Conservation (phyloP, 495 filamentous ascomycete genomes). For the Geopyxis carbonaria region DNA sequence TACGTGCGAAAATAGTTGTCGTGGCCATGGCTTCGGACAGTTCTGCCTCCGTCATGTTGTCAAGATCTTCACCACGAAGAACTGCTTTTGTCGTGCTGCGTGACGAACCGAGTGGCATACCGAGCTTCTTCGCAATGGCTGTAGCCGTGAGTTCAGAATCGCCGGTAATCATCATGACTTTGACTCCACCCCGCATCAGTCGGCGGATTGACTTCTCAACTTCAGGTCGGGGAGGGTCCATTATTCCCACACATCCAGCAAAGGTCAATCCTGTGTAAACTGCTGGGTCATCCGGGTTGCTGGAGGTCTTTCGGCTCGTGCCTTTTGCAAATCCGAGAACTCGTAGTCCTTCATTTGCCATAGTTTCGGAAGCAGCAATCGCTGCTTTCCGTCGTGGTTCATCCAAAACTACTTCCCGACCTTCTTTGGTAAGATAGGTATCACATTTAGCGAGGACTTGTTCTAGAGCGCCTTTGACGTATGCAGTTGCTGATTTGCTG, state of each 20-base stretch:
- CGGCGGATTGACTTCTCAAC: conserved; percentile 80
- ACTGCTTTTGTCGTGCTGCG: conserved; percentile 49
- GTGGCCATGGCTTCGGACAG: conserved; percentile 66
- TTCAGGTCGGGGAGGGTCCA: conserved; percentile 76
- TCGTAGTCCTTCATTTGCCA: conserved; percentile 81
- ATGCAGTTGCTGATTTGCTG: conserved; percentile 41
- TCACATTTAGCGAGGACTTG: conserved; percentile 72
- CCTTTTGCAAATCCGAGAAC: conserved; percentile 89
- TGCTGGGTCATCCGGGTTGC: conserved; percentile 45
- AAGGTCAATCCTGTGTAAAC: conserved; percentile 70
- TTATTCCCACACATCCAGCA: conserved; percentile 89
- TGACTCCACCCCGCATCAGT: conserved; percentile 82
- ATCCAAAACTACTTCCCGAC: conserved; percentile 74
- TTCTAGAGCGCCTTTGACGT: conserved; percentile 90
- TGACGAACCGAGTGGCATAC: conserved; percentile 49
- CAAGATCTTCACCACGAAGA: conserved; percentile 73
- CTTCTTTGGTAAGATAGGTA: conserved; percentile 74
- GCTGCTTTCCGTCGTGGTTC: conserved; percentile 55
- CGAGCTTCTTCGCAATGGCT: conserved; percentile 80
- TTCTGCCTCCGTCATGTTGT: conserved; percentile 70
- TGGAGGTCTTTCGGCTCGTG: conserved; percentile 21
- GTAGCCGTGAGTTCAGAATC: conserved; percentile 87
- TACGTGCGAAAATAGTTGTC: conserved; percentile 86
- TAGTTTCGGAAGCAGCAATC: conserved; percentile 63
- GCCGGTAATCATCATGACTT: conserved; percentile 97